Percentiles rank a stretch among this genome's conserved stretches.
These are phyloP conservation scores for Extremus antarcticus DNA, from an alignment of 495 filamentous ascomycete genomes.

Conservation along the genomic window DNA sequence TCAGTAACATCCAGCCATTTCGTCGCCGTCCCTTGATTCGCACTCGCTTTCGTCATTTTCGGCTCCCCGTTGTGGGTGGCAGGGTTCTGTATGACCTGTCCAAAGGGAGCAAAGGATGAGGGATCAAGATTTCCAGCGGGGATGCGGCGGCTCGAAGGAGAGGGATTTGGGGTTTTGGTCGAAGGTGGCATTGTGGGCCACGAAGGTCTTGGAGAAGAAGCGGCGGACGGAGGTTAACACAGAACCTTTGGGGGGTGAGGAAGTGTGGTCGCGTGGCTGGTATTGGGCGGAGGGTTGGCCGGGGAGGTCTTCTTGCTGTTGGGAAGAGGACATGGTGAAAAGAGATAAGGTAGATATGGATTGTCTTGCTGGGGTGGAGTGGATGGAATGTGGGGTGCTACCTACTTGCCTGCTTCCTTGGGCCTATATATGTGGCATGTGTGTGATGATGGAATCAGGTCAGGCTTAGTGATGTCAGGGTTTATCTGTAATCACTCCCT, in stretches of 20 bases:
- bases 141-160: conserved; percentile 15
- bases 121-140: conserved; percentile 31
- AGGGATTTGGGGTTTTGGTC: conserved; percentile 5
- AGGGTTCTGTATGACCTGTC: conserved; percentile 64
- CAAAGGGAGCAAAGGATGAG: conserved; percentile 64
- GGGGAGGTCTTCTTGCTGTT: not conserved
- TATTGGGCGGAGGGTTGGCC: not conserved
- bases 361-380: not conserved
- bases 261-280: not conserved
- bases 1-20: conserved; percentile 74
- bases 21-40: conserved; percentile 81
- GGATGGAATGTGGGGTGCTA: not conserved
- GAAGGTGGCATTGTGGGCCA: conserved; percentile 3
- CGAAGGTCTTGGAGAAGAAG: not conserved
- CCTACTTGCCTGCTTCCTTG: not conserved
- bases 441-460: not conserved
- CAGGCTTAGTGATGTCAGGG: not conserved
- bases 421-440: not conserved
- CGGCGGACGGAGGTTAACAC: not conserved
- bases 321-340: not conserved
- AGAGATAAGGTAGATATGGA: not conserved
- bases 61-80: conserved; percentile 29
- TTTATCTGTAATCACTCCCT: not conserved
- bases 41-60: conserved; percentile 31
- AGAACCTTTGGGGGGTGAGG: not conserved